Percentiles rank a stretch among this genome's conserved stretches.
phyloP scores from a whole-genome alignment of 805 yeast species.

The Nakazawaea ishiwadae region DNA sequence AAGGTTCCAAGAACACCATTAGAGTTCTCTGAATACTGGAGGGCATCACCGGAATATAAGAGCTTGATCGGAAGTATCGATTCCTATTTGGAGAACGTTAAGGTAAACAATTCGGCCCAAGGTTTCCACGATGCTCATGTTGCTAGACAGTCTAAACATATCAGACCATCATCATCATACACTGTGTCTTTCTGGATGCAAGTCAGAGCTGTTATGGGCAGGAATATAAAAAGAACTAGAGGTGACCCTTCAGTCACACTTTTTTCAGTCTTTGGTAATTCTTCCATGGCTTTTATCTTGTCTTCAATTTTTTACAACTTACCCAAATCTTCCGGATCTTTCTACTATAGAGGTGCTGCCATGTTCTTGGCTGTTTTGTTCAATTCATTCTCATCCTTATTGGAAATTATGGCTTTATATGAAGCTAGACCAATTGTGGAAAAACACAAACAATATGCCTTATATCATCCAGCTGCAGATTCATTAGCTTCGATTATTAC shows the following conservation, averaged over 20 bases:
- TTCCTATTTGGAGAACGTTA: conserved; percentile 15
- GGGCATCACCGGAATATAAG: conserved; percentile 35
- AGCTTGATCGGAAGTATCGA: conserved; percentile 41
- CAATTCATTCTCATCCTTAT: conserved; percentile 38
- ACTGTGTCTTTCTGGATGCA: conserved; percentile 43
- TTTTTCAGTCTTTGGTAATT: conserved; percentile 33
- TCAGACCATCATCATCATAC: conserved; percentile 39
- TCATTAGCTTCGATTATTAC: conserved; percentile 59
- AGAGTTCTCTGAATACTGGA: conserved; percentile 52
- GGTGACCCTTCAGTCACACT: conserved; percentile 40
- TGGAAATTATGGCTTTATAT: conserved; percentile 38
- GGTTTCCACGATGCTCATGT: conserved; percentile 24
- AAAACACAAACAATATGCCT: conserved; percentile 52
- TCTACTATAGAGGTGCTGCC: conserved; percentile 36
- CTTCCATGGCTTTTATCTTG: conserved; percentile 40
- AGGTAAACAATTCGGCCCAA: conserved; percentile 16
- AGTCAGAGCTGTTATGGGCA: conserved; percentile 35
- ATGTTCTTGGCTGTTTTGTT: conserved; percentile 34
- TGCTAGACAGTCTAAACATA: conserved; percentile 37
- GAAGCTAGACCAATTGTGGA: conserved; percentile 52
- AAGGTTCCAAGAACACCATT: conserved; percentile 47
- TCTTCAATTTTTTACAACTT: conserved; percentile 49
- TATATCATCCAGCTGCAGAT: conserved; percentile 61
- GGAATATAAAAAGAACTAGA: conserved; percentile 39
- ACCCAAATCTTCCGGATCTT: conserved; percentile 30